Evolutionary conservation across 1,284 basidiomycete species (phyloP), one percentile per base, ranked within the genome.

Genomic region (Fomitopsis betulina): DNA sequence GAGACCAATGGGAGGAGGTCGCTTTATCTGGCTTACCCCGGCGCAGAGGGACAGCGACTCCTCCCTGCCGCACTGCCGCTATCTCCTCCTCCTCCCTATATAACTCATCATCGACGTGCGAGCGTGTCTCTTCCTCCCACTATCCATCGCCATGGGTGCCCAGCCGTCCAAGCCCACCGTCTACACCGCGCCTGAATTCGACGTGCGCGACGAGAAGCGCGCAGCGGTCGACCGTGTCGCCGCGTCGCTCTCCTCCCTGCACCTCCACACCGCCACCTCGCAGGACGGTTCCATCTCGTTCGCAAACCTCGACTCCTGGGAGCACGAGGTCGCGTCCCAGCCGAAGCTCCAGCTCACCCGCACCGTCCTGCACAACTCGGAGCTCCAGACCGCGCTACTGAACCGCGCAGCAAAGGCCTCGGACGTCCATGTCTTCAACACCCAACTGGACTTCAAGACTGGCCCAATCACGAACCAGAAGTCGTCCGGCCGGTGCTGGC

Each of bases 381-480:
- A 93, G 73, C 85, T 95, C 59, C 78, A 80, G 57, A 72, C 79
- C 17, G 80, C 87, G 1, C 80, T 98, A 53, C 78, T 81, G 49
- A 83, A 82, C 38, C 88, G 93, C 55, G 66, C 80, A 10, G 84
- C 91, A 0, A 67, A 75, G 54, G 79, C 93, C 56, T 76, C 81
- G 10, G 89, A 93, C 68, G 75, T 79, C 45, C 92, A 96, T 72
- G 80, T 96, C 62, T 97, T 96, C 82, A 96, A 94, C 72, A 79
- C 86, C 65, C 79, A 85, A 63, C 71, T 96, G 50, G 89, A 91
- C 54, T 86, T 89, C 77, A 87, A 91, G 76, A 84, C 91, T 3
- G 83, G 81, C 6, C 93, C 93, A 1, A 79, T 96, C 58, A 94
- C 93, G 35, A 89, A 93, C 75, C 96, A 98, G 81, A 91, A 86